Evolutionary conservation across 371 early-diverging fungal species (phyloP).

Genomic region (Rhizopus microsporus): DNA sequence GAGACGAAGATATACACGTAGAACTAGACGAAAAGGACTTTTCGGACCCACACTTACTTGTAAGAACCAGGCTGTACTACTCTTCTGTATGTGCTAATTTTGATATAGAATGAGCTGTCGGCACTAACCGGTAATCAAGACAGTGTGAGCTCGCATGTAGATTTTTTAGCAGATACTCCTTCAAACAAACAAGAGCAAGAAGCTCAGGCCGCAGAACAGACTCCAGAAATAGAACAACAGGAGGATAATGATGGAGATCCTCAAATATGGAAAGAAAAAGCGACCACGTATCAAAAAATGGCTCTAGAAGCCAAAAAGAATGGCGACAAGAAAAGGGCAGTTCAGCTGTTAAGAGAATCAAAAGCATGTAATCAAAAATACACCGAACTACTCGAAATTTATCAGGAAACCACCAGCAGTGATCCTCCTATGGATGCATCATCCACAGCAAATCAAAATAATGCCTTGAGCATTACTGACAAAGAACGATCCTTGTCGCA

Average conservation of each 20-base stretch:
- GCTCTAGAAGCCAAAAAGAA: conserved; percentile 44
- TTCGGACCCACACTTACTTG: conserved; percentile 43
- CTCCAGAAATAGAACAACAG: conserved; percentile 20
- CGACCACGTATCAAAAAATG: conserved; percentile 34
- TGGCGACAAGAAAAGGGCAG: conserved; percentile 47
- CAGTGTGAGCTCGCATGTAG: not conserved
- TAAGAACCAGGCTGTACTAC: conserved; percentile 13
- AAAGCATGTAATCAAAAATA: conserved; percentile 32
- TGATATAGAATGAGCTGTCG: conserved; percentile 32
- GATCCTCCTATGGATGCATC: not conserved
- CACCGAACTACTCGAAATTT: conserved; percentile 13
- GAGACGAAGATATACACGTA: conserved; percentile 39
- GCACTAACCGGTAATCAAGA: conserved; percentile 10
- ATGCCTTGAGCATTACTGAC: not conserved
- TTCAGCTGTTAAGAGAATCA: conserved; percentile 40
- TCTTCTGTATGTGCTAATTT: not conserved
- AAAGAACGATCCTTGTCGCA: not conserved
- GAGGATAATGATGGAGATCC: conserved; percentile 19
- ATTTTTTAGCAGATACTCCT: conserved; percentile 33
- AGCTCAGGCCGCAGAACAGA: conserved; percentile 7
- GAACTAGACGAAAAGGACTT: conserved; percentile 44
- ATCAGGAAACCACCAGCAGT: not conserved
- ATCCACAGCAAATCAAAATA: not conserved
- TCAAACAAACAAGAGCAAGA: conserved; percentile 25
- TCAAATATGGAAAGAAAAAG: conserved; percentile 26